Evolutionary conservation across 805 yeast species (phyloP).

Genomic region (Saccharomycopsis selenospora): DNA sequence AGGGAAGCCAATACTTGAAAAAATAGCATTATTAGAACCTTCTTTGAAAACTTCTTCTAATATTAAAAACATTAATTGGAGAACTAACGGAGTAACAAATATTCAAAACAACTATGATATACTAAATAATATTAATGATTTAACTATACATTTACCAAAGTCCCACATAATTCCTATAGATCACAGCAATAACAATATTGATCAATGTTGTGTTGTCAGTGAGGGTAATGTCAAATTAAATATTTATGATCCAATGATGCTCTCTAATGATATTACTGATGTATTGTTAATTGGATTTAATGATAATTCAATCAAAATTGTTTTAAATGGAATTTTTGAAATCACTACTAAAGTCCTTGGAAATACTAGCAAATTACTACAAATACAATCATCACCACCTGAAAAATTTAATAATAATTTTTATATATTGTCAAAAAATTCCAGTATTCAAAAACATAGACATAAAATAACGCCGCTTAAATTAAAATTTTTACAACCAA

Average conservation of each 20-base stretch:
- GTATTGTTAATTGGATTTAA: neutral
- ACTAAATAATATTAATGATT: neutral
- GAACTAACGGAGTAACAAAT: conserved; percentile 11
- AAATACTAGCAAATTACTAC: neutral
- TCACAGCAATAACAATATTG: neutral
- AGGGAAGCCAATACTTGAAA: conserved; percentile 37
- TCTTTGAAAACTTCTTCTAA: conserved; percentile 44
- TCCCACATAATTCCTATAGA: neutral
- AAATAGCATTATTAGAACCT: conserved; percentile 37
- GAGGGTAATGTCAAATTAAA: neutral
- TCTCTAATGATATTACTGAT: neutral
- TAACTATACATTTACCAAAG: neutral
- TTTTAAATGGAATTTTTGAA: neutral
- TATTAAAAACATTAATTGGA: conserved; percentile 26
- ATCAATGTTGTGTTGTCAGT: neutral
- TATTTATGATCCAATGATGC: neutral
- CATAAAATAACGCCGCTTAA: conserved; percentile 2
- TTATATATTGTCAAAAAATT: neutral
- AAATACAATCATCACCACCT: neutral
- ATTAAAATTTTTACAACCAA: neutral
- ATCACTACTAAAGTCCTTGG: neutral
- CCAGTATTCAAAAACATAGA: neutral
- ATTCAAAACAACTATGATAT: neutral
- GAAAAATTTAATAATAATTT: neutral
- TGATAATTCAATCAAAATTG: neutral